These are phyloP conservation scores for Lactifluus subvellereus DNA, from an alignment of 768 basidiomycete species.

Conservation along the genomic window DNA sequence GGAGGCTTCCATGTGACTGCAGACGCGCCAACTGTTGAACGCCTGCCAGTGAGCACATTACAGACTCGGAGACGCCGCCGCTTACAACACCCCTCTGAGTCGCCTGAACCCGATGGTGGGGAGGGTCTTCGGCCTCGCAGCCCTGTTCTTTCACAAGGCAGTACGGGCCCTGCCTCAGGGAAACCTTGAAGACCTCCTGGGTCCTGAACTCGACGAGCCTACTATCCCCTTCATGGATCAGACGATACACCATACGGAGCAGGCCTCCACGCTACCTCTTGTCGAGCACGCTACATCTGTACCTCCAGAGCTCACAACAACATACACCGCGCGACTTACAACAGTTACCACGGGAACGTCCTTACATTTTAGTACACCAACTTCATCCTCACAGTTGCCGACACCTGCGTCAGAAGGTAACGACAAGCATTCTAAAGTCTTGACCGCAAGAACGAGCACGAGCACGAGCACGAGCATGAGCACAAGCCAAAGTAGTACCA, in stretches of 20 bases:
- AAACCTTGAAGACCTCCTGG: slow-evolving; percentile 11
- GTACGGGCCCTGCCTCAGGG: slow-evolving; percentile 15
- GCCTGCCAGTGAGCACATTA: background rate
- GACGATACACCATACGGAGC: slow-evolving; percentile 16
- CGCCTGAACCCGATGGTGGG: background rate
- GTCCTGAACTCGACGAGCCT: slow-evolving; percentile 10
- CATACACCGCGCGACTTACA: background rate
- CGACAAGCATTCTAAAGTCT: background rate
- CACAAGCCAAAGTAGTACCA: background rate
- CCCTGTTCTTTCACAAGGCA: slow-evolving; percentile 1
- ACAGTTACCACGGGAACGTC: background rate
- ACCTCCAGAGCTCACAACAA: slow-evolving; percentile 2
- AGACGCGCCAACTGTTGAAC: background rate
- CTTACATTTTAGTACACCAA: background rate
- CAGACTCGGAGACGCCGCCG: background rate
- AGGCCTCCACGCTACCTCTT: slow-evolving; percentile 15
- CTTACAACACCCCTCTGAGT: background rate
- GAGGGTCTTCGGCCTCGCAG: background rate
- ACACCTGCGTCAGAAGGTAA: background rate
- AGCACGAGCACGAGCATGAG: background rate
- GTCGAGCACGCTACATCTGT: background rate
- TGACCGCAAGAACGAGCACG: background rate
- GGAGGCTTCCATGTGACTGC: background rate
- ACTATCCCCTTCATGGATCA: background rate
- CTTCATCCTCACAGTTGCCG: background rate